Base-by-base conservation (phyloP, 2,329 filamentous ascomycete species). In the Aspergillus fumigatiaffinis region DNA sequence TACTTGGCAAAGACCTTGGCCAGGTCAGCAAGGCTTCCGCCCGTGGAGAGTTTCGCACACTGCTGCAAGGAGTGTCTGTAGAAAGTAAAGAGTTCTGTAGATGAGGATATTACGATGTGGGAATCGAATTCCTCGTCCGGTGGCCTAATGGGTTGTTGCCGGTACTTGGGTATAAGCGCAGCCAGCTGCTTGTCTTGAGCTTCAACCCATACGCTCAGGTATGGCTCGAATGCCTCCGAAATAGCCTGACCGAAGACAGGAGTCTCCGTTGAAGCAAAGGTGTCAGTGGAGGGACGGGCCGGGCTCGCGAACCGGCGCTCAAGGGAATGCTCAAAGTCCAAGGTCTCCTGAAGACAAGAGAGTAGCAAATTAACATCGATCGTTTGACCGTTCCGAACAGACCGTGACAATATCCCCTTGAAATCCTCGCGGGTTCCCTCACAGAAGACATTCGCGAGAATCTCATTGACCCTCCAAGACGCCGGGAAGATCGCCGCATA, bases 361-460 rank as follows among this genome's bases (percentile, higher is more conserved):
- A 97, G 81, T 35, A 97, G 77, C 51, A 97, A 77, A 68, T 96
- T 93, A 62, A 97, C 93, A 70, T 97, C 92, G 47, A 97, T 82
- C 58, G 87, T 89, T 73, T 87, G 85, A 2, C 90, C 91, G 58
- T 86, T 85, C 57, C 92, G 85, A 83, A 94, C 93, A 62, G 91
- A 93, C 64, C 88, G 87, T 70, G 96, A 91, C 58, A 99, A 75
- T 50, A 97, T 97, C 5, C 87, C 89, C 75, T 92, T 96, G 79
- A 95, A 97, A 72, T 99, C 94, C 57, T 99, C 93, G 58, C 92
- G 82, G 2, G 94, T 99, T 46, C 91, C 92, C 70, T 99, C 94
- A 70, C 94, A 99, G 73, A 97, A 99, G 0, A 91, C 85, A 72
- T 92, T 92, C 25, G 92, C 90, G 50, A 99, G 81, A 63, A 90